Evolutionary conservation across 306 rosid genomes (phyloP), one percentile per base, ranked within the genome.

Genomic region (Coriaria nepalensis): DNA sequence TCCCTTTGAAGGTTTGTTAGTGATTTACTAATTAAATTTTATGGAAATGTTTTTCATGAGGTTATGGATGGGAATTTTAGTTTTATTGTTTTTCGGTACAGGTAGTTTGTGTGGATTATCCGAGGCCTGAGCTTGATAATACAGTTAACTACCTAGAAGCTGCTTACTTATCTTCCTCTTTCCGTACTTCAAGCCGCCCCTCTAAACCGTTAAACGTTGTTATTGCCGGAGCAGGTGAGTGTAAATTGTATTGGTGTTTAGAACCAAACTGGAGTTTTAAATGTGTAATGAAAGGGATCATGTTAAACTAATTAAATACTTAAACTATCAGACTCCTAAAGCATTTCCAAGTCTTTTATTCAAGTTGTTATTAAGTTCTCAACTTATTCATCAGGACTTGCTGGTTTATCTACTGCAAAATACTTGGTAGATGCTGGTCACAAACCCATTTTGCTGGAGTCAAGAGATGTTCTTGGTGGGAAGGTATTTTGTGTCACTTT

Each of bases 381-480:
- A n/a, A n/a, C n/a, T n/a, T n/a, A 58, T 59, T 44, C 55, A 54
- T 32, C 74, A 87, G 96, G 96, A 55, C 57, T 87, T 80, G 96
- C 94, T 61, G 97, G 97, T 60, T 81, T 90, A 48, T 79, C 95
- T 32, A 81, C 97, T 55, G 97, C 97, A 40, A 90, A 90, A 51
- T 90, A 90, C 69, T 73, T 90, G 78, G 95, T 95, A 33, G 97
- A 90, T 75, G 97, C 97, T 35, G 97, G 97, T 48, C 97, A 90
- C 70, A 81, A 77, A 57, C 97, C 97, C 57, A 37, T 84, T 43
- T 61, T 90, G 59, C 70, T 90, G 60, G 97, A 90, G 70, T 86
- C 95, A 47, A 78, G 94, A 73, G 97, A 90, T 51, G 97, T 90
- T 57, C 75, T 90, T 57, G 97, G 97, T 63, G 97, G 97, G 75